These are phyloP conservation scores for Pleoardoris graminearum DNA, from an alignment of 2,329 filamentous ascomycete species.

Conservation along the genomic window DNA sequence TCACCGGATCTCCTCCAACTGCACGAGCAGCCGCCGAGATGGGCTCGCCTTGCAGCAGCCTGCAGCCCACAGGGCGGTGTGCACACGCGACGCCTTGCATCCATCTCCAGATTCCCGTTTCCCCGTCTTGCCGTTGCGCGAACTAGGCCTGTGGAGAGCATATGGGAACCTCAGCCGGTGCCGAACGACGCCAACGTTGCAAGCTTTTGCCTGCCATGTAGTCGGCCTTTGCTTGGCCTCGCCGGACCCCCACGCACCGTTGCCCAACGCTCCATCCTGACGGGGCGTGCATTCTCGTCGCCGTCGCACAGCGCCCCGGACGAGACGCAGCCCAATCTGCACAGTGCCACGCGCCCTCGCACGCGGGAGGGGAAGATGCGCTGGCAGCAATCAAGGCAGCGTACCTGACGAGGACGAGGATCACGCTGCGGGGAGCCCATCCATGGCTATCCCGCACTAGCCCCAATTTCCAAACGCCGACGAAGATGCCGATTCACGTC, in stretches of 20 bases:
- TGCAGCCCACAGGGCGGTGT: background rate
- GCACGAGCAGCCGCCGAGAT: too few relatives aligned
- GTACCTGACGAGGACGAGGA: conserved; percentile 36
- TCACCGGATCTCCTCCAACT: too few relatives aligned
- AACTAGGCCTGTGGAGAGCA: background rate
- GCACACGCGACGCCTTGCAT: background rate
- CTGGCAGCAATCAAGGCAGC: conserved; percentile 23
- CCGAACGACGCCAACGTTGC: background rate
- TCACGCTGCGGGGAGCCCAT: conserved; percentile 39
- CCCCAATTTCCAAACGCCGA: conserved; percentile 41
- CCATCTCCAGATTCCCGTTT: background rate
- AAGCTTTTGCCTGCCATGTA: background rate
- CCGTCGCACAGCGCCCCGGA: background rate
- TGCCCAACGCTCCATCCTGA: background rate
- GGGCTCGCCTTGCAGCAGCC: background rate
- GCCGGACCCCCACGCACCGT: conserved; percentile 7
- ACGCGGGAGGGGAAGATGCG: conserved; percentile 14
- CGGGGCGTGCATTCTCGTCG: background rate
- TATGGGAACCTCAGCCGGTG: background rate
- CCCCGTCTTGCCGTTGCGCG: conserved; percentile 2
- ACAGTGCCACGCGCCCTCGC: conserved; percentile 1
- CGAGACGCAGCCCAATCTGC: background rate
- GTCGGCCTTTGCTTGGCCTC: conserved; percentile 3
- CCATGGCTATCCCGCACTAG: conserved; percentile 37
- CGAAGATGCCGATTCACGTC: conserved; percentile 14